phyloP scores from a whole-genome alignment of 257 asterid species.

The Solanum lignicaule region DNA sequence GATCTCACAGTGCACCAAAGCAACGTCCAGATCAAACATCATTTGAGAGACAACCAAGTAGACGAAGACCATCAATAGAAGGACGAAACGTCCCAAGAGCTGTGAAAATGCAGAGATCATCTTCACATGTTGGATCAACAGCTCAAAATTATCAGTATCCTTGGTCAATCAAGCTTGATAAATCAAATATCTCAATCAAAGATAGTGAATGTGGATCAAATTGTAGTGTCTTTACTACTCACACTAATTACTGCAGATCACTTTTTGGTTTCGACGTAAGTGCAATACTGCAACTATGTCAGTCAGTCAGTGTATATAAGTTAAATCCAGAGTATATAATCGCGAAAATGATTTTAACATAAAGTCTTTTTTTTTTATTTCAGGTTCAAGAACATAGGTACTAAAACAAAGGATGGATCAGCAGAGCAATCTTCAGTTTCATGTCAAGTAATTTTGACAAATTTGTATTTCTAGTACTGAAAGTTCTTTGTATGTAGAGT shows the following conservation, averaged over 20 bases:
- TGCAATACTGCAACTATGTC: neutral
- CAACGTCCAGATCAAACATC: conserved; percentile 65
- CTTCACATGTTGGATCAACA: conserved; percentile 68
- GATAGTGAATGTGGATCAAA: conserved; percentile 90
- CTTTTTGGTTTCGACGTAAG: conserved; percentile 75
- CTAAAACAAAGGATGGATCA: conserved; percentile 4
- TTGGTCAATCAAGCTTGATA: conserved; percentile 84
- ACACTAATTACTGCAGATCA: conserved; percentile 65
- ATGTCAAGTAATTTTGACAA: conserved; percentile 1
- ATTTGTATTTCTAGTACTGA: neutral
- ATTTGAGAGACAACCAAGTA: conserved; percentile 54
- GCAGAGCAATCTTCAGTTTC: neutral
- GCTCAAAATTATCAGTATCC: conserved; percentile 66
- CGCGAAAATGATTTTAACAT: neutral
- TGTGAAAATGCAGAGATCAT: conserved; percentile 80
- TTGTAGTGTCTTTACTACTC: conserved; percentile 53
- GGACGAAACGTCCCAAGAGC: conserved; percentile 89
- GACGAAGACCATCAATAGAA: conserved; percentile 69
- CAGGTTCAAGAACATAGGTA: conserved; percentile 59
- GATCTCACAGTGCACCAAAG: conserved; percentile 99
- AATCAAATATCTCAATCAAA: conserved; percentile 57
- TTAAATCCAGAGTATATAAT: neutral
- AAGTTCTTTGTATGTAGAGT: neutral
- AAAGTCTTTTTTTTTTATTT: neutral
- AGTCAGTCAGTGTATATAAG: neutral